Base-by-base conservation (phyloP, 1,284 basidiomycete species). In the Pseudozyma sp. region DNA sequence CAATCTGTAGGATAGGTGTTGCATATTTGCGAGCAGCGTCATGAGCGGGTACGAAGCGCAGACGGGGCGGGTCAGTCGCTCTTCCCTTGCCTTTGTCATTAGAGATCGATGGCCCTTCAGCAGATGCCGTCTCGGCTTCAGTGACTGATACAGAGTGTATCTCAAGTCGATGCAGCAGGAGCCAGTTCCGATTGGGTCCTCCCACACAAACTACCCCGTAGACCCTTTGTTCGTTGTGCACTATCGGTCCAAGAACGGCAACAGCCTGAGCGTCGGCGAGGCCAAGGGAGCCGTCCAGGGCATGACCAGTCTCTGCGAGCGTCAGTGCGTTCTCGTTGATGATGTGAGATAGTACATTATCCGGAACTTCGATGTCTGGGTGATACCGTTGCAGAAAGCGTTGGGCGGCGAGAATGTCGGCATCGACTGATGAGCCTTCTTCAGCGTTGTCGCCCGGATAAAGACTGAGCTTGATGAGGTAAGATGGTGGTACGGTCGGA, bases 121-220 rank as follows among this genome's bases (percentile, higher is more conserved):
- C 12, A 18, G 34, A 19, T 34, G 36, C 11, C 9, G 38, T 4
- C 1, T 10, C 36, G 4, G 18, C 49, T 13, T 31, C 39, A 45
- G 5, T 11, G 12, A 8, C 18, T 31, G 35, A 19, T 34, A 16
- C 18, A 10, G 36, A n/a, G 10, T 7, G 13, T 1, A 62, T 42
- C 35, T 53, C 25, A 14, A 73, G 60, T 51, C 65, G 71, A 39
- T 74, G 71, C n/a, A 74, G 55, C 0, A 74, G 53, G 3, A 74
- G 59, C 6, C 55, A 61, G 51, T 70, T 55, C 9, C 62, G 59
- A 13, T 74, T 62, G 14, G 16, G 5, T 16, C 71, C 66, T 1
- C 71, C 71, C 14, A 74, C 21, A 34, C 61, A 65, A 14, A 45
- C 25, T 16, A 74, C 21, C 0, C 56, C 66, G 19, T 58, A 59